Base-by-base conservation (phyloP, 2,329 filamentous ascomycete genomes). In the Bimuria novae-zelandiae region DNA sequence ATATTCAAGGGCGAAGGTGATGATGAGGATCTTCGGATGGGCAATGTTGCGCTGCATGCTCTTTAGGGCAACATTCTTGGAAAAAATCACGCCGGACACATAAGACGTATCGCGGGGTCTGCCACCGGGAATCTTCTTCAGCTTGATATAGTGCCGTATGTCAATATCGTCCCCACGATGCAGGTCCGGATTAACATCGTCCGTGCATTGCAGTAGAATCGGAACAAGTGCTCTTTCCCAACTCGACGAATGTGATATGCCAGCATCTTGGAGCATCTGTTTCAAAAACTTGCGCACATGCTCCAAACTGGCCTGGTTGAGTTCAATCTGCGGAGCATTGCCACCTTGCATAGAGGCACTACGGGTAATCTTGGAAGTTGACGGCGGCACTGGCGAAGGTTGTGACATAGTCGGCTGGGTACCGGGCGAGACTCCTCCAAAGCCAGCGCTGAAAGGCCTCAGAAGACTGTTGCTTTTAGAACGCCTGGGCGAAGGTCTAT, bases 1-100 rank as follows among this genome's bases (percentile, higher is more conserved):
- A 72, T 99, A 99, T 70, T 99, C 94, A 52, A 99, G 90, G 0
- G 94, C 87, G 68, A 99, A 99, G 0, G 92, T 93, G 52, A 99
- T 88, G 59, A 99, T 90, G 43, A 96, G 82, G 56, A 99, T 94
- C 27, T 91, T 87, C 3, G 94, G 94, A 49, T 90, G 88, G 11
- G 82, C 75, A 57, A 97, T 94, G 57, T 86, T 90, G 52, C 94
- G 85, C 16, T 90, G 88, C 94, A 99, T 99, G 73, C 89, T 96
- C 72, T 99, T 99, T 47, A 97, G 78, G 0, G 95, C 94, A 45
- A 99, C 79, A 59, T 99, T 99, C 71, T 99, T 99, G 11, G 92
- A 94, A 71, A 99, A 99, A 1, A 99, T 92, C 7, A 99, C 88
- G 0, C 94, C 95, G 8, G 94, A 96, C 14, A 97, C 89, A 72